phyloP scores from a whole-genome alignment of 176 grass and related monocot species.

The Pontederia crassipes region DNA sequence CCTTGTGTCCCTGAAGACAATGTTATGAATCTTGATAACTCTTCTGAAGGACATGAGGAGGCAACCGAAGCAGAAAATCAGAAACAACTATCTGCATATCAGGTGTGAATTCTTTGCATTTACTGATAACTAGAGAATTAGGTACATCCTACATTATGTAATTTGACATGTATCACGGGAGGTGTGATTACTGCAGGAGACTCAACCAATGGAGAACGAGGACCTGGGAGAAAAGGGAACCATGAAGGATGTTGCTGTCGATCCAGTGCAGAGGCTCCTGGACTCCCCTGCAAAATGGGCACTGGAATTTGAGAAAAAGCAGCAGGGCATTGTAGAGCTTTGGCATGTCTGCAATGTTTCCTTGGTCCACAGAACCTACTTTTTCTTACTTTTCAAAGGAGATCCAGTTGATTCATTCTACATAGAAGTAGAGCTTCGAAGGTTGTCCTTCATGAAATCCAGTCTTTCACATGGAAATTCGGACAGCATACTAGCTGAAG shows the following conservation, averaged over 20 bases:
- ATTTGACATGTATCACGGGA: too few relatives aligned
- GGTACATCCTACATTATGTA: too few relatives aligned
- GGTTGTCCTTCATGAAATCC: slow-evolving; percentile 59
- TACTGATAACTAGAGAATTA: neutral
- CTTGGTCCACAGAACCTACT: slow-evolving; percentile 73
- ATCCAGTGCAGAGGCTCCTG: slow-evolving; percentile 8
- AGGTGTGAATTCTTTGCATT: slow-evolving; percentile 15
- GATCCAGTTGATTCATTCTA: slow-evolving; percentile 70
- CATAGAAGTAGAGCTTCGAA: slow-evolving; percentile 77
- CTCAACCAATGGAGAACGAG: slow-evolving; percentile 5
- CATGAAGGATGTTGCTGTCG: slow-evolving; percentile 16
- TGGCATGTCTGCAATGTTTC: slow-evolving; percentile 83
- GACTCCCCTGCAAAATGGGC: slow-evolving; percentile 34
- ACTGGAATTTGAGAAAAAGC: slow-evolving; percentile 57
- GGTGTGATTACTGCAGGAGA: slow-evolving; percentile 17
- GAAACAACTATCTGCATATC: slow-evolving; percentile 22
- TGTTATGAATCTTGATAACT: neutral
- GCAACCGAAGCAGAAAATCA: slow-evolving; percentile 5
- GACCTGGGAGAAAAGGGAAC: slow-evolving; percentile 4
- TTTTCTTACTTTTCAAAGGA: slow-evolving; percentile 87
- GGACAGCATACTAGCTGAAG: slow-evolving; percentile 5
- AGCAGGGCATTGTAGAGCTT: slow-evolving; percentile 55
- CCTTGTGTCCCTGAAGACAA: slow-evolving; percentile 17
- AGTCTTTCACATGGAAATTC: slow-evolving; percentile 14
- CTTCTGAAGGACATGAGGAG: slow-evolving; percentile 18